phyloP scores from a whole-genome alignment of 352 stramenopile genomes.

The Phytophthora pinifolia region DNA sequence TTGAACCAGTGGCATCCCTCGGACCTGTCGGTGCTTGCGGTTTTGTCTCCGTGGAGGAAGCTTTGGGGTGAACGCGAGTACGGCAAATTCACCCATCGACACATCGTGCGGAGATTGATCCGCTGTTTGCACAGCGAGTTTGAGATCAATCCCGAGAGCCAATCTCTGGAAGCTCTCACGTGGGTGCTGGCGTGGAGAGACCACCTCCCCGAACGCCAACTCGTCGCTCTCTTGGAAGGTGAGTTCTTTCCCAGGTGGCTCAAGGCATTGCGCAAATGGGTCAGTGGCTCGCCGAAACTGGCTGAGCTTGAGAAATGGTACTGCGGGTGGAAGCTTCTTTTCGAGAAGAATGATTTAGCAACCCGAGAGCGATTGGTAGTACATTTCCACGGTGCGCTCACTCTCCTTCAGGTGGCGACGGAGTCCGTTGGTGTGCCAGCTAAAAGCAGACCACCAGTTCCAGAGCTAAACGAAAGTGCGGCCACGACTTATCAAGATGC shows the following conservation, averaged over 20 bases:
- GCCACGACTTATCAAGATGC: conserved; percentile 77
- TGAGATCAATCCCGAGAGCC: conserved; percentile 68
- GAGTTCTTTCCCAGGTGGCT: conserved; percentile 94
- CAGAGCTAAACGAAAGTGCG: conserved; percentile 50
- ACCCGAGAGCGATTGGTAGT: conserved; percentile 62
- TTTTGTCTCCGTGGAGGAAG: conserved; percentile 69
- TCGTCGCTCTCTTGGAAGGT: conserved; percentile 84
- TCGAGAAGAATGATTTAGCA: conserved; percentile 61
- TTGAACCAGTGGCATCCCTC: conserved; percentile 85
- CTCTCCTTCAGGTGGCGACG: conserved; percentile 60
- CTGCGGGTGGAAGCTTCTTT: conserved; percentile 81
- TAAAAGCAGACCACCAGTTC: conserved; percentile 32
- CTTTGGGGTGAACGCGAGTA: conserved; percentile 83
- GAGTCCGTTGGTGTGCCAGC: conserved; percentile 15
- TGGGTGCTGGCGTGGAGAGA: conserved; percentile 80
- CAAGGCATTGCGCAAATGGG: conserved; percentile 79
- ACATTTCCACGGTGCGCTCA: conserved; percentile 75
- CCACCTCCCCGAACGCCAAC: conserved; percentile 67
- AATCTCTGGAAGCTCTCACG: conserved; percentile 63
- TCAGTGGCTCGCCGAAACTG: conserved; percentile 47
- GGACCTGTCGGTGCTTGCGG: conserved; percentile 58
- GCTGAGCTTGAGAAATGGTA: conserved; percentile 84
- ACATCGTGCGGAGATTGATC: conserved; percentile 76
- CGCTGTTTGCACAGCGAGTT: conserved; percentile 84
- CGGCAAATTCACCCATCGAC: conserved; percentile 80